These are phyloP conservation scores for Nicotiana undulata DNA, from an alignment of 257 asterid genomes.

Conservation along the genomic window DNA sequence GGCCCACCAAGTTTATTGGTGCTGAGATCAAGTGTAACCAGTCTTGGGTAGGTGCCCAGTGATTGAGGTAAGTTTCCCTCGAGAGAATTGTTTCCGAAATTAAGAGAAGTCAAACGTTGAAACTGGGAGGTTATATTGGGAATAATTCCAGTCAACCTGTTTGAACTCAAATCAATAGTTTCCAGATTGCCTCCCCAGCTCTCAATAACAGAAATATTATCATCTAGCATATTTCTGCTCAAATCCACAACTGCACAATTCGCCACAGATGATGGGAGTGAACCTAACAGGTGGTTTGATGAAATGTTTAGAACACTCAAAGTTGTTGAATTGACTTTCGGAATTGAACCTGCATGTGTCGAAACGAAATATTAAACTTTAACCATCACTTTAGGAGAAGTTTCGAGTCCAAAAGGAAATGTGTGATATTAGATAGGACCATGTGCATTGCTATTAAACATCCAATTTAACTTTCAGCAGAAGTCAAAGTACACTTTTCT, in stretches of 20 bases:
- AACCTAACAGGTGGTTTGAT: conserved; percentile 60
- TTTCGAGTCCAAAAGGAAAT: neutral
- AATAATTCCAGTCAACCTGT: conserved; percentile 57
- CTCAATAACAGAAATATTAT: conserved; percentile 38
- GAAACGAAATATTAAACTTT: neutral
- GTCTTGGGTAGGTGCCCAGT: conserved; percentile 38
- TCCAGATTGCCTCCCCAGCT: conserved; percentile 56
- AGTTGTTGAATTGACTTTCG: conserved; percentile 53
- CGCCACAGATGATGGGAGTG: conserved; percentile 57
- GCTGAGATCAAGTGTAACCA: conserved; percentile 58
- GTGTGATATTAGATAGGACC: neutral
- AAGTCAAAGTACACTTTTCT: neutral
- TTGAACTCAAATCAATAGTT: conserved; percentile 71
- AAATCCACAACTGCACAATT: conserved; percentile 61
- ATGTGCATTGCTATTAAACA: neutral
- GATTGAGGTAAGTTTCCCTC: conserved; percentile 46
- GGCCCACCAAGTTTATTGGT: conserved; percentile 60
- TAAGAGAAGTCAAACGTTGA: conserved; percentile 43
- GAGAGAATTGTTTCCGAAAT: conserved; percentile 56
- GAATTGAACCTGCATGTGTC: conserved; percentile 50
- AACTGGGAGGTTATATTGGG: conserved; percentile 49
- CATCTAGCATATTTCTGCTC: conserved; percentile 55
- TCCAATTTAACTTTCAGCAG: neutral
- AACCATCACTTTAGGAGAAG: neutral
- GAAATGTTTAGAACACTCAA: conserved; percentile 65